Base-by-base conservation (phyloP, 352 stramenopile genomes). In the Phytophthora pisi region DNA sequence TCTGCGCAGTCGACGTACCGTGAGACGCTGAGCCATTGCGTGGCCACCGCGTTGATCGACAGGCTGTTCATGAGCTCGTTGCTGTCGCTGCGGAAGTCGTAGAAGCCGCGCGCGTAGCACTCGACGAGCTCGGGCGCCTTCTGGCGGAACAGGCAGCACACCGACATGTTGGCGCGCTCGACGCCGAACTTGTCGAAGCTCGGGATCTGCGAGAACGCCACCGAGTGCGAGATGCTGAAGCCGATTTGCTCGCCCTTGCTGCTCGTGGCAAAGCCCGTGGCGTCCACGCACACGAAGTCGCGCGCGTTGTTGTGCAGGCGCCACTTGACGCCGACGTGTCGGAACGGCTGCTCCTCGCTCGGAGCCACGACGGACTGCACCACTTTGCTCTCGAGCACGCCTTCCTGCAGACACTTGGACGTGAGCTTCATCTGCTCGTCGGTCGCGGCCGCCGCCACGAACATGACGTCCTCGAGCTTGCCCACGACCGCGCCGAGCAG, bases 111-210 rank as follows among this genome's bases (percentile, higher is more conserved):
- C 23, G 74, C 81, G 53, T 87, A 92, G 24, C 86, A 70, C 20
- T 84, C 73, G 5, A 86, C 80, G 36, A 55, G 71, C 16, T 74
- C 70, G 2, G 66, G 57, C 5, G 67, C 70, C 28, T 70, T 75
- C 61, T 84, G 72, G 1, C 71, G 77, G 62, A 77, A 88, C 30
- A 88, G 58, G 52, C 68, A 78, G 58, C 77, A 84, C 55, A 82
- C 77, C 1, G 72, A 81, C 66, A 84, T 54, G 43, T 92, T 79
- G 57, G 78, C 84, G 0, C 84, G 74, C 23, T 83, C 76, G 56
- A 92, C 82, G 59, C 84, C 78, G 60, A 91, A 78, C 42, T 84
- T 83, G 28, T 79, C 77, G 36, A 91, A 90, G 64, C 67, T 79
- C 23, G 78, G 66, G 57, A 92, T 63, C 36, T 72, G 47, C 36